phyloP scores from a whole-genome alignment of 805 yeast species.

The Cyberlindnera suaveolens region DNA sequence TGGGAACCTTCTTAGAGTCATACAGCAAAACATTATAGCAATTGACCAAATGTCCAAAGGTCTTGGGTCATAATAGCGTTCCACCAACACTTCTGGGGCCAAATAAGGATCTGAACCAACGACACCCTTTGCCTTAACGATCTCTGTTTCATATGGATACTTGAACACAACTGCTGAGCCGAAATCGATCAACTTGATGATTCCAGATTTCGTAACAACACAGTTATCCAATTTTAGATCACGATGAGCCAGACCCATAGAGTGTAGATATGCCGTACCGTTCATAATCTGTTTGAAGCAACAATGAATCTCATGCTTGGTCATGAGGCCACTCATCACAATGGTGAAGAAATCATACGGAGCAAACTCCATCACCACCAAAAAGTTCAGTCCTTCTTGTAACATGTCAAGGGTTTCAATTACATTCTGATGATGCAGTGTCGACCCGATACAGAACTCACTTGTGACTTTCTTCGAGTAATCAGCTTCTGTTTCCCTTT shows the following conservation, averaged over 20 bases:
- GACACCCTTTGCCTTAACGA: slow-evolving; percentile 70
- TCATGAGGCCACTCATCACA: slow-evolving; percentile 85
- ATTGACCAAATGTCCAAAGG: slow-evolving; percentile 90
- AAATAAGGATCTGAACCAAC: slow-evolving; percentile 96
- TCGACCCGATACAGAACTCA: slow-evolving; percentile 78
- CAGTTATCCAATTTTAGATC: slow-evolving; percentile 92
- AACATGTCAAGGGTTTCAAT: slow-evolving; percentile 77
- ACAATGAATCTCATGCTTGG: slow-evolving; percentile 63
- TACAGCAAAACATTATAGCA: slow-evolving; percentile 88
- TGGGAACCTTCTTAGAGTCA: slow-evolving; percentile 82
- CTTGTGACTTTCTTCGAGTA: slow-evolving; percentile 74
- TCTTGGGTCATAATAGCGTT: slow-evolving; percentile 68
- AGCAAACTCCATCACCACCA: slow-evolving; percentile 89
- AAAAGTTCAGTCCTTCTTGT: slow-evolving; percentile 54
- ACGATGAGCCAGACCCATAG: slow-evolving; percentile 84
- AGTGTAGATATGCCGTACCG: slow-evolving; percentile 74
- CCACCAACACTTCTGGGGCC: slow-evolving; percentile 81
- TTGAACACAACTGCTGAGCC: slow-evolving; percentile 87
- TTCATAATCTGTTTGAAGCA: slow-evolving; percentile 74
- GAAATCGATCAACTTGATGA: slow-evolving; percentile 83
- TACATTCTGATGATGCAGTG: slow-evolving; percentile 70
- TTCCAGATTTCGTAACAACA: slow-evolving; percentile 70
- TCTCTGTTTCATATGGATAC: slow-evolving; percentile 50
- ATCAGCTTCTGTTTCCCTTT: slow-evolving; percentile 57
- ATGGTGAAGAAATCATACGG: slow-evolving; percentile 88